Evolutionary conservation across 2,329 filamentous ascomycete genomes (phyloP), one percentile per base, ranked within the genome.

Genomic region (Ilyonectria robusta): DNA sequence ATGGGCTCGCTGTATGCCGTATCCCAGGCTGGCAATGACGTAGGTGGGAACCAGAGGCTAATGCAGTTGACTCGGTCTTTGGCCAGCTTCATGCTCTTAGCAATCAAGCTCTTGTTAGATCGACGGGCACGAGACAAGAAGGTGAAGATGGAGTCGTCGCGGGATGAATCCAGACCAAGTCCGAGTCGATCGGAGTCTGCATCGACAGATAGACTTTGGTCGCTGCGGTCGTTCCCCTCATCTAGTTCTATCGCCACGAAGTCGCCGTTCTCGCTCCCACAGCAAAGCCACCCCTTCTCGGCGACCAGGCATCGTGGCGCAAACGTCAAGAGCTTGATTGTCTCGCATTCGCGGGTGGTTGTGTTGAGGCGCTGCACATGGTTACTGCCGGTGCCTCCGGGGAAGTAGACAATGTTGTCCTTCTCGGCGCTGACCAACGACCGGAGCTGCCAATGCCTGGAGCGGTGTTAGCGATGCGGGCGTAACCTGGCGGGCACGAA

Each of bases 261-360:
- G 77, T 97, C 92, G 64, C 96, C 96, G 71, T 90, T 89, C 75
- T 97, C 92, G 66, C 95, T 95, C 53, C 95, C 96, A 53, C 95
- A 93, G 75, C 94, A 97, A 42, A 98, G 87, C 92, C 94, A 98
- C 59, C 94, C 94, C 75, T 93, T 89, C 59, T 91, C 92, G 8
- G 94, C 93, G n/a, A 94, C 92, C 7, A 98, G 88, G 80, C 95
- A 98, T 82, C 93, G 89, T n/a, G 95, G 93, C 74, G 81, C 88
- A 80, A 91, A 96, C 72, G 86, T 90, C 72, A 95, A 85, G 33
- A 90, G 84, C 59, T 89, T 93, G 79, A 93, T 89, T 68, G 88
- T 92, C 82, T 92, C 93, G 83, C 89, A 91, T 85, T 91, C 92
- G 79, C 85, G 89, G 72, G 88, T 91, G 66, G 82, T 88, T 65